Evolutionary conservation across 2,329 filamentous ascomycete genomes (phyloP), one percentile per base, ranked within the genome.

Genomic region (Colletotrichum eleusines): DNA sequence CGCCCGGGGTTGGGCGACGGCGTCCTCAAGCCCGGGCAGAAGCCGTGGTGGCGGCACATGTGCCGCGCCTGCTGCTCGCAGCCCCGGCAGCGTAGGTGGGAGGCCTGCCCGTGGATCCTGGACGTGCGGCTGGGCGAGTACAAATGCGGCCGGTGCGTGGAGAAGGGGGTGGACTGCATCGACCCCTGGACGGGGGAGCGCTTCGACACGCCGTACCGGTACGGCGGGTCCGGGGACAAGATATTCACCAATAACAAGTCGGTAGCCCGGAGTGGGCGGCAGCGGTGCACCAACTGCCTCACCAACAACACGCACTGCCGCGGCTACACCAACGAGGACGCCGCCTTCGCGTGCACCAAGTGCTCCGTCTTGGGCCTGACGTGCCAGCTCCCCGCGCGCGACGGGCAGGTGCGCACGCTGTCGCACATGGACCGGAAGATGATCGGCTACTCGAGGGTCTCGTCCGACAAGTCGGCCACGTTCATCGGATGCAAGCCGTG

Each of bases 101-200:
- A 40, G 14, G 12, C 42, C 6, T 72, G 69, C 48, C 55, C 54
- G 14, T 72, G 69, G 69, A 55, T 51, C 5, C 38, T 31, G n/a
- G 69, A 72, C 20, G 33, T 72, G n/a, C 59, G 69, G 23, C 60
- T 69, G 38, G 60, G 54, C 46, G 60, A 50, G 48, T 72, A 55
- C n/a, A 70, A 66, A 48, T 72, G 69, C 64, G 12, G 23, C 0
- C 71, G 72, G 2, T 79, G 78, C 66, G 20, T 33, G 12, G 40
- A 44, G 9, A 51, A 68, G n/a, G 55, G 62, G 18, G 48, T 74
- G 63, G 54, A 66, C 2, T 79, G 78, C 72, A 57, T 76, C 28
- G 72, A 69, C 18, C 50, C 64, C 40, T 73, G 72, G n/a, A 23
- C 72, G 69, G 20, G 58, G 54, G 14, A 55, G 26, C 46, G 74